These are phyloP conservation scores for Pseudopithomyces chartarum DNA, from an alignment of 2,329 filamentous ascomycete genomes.

Conservation along the genomic window DNA sequence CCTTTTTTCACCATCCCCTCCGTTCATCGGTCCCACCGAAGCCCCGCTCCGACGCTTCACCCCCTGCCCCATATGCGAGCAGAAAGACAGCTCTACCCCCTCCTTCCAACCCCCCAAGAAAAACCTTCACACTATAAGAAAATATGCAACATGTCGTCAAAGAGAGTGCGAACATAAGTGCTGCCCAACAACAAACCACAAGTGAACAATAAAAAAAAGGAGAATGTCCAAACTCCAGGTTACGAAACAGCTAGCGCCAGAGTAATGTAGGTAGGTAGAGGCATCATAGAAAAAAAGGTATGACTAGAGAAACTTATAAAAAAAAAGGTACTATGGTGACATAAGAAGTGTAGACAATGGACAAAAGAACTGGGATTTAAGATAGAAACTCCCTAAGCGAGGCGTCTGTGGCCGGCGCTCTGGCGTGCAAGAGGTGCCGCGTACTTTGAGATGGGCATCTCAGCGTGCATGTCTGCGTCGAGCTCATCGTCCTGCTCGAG, in stretches of 20 bases:
- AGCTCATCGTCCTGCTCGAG: conserved; percentile 83
- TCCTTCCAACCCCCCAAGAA: neutral
- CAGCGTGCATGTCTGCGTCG: conserved; percentile 33
- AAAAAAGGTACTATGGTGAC: neutral
- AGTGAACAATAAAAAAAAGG: neutral
- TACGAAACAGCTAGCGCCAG: neutral
- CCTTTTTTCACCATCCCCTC: neutral
- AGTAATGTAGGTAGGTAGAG: conserved; percentile 1
- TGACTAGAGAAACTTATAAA: conserved; percentile 2
- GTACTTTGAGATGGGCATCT: conserved; percentile 45
- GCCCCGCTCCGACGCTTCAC: neutral
- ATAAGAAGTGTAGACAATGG: neutral
- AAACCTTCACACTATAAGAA: neutral
- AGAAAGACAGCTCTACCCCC: neutral
- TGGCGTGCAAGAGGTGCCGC: conserved; percentile 36
- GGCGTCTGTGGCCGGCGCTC: neutral
- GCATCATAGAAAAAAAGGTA: conserved; percentile 7
- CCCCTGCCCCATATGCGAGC: neutral
- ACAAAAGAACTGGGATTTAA: neutral
- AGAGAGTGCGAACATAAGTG: conserved; percentile 9
- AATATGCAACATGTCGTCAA: conserved; percentile 9
- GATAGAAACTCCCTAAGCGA: neutral
- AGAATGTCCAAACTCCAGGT: conserved; percentile 2
- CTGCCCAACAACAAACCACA: conserved; percentile 3
- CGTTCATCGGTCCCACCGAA: neutral